Evolutionary conservation across 768 basidiomycete genomes (phyloP), one percentile per base, ranked within the genome.

Genomic region (Suillus tomentosus): DNA sequence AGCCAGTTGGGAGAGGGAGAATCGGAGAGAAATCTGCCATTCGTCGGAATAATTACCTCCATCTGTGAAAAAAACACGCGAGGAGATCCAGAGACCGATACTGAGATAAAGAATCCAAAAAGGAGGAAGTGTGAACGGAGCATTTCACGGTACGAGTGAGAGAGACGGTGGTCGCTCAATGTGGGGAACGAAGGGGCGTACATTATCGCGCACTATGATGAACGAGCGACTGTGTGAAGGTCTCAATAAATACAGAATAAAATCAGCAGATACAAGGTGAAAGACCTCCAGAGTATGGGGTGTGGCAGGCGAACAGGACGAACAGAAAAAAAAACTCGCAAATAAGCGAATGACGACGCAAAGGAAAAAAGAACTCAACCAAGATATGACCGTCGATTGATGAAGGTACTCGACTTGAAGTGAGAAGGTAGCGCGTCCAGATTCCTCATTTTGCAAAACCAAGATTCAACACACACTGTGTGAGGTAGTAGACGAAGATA

Each of bases 1-100:
- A 34, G 51, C 67, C 63, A 31, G 5, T 31, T 31, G 31, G 54
- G 65, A 11, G 37, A 53, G 47, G 11, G 11, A 19, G 22, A 17
- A 42, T 42, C 17, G 19, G 43, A 45, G 48, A 54, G 57, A 55
- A 9, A 37, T 22, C 9, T 37, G 36, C 42, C 17, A 42, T 47
- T 51, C 47, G 48, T 62, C 61, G 36, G 9, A 19, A 73, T 60
- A 45, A 62, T 64, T 42, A 22, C 61, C 59, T 24, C 40, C 51
- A 62, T 61, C 37, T 3, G 14, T 4, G 7, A 43, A 53, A 50
- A 62, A 13, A 31, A 31, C 11, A 15, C 17, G 59, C 58, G 7
- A 19, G 50, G 1, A 45, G 56, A 6, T 11, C 53, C 27, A 43
- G 40, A 45, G 43, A 42, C 17, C 37, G 22, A 45, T 42, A 63